Percentiles rank a stretch among this genome's conserved stretches.
These are phyloP conservation scores for Hymenoscyphus occultus DNA, from an alignment of 2,329 filamentous ascomycete genomes.

Conservation along the genomic window DNA sequence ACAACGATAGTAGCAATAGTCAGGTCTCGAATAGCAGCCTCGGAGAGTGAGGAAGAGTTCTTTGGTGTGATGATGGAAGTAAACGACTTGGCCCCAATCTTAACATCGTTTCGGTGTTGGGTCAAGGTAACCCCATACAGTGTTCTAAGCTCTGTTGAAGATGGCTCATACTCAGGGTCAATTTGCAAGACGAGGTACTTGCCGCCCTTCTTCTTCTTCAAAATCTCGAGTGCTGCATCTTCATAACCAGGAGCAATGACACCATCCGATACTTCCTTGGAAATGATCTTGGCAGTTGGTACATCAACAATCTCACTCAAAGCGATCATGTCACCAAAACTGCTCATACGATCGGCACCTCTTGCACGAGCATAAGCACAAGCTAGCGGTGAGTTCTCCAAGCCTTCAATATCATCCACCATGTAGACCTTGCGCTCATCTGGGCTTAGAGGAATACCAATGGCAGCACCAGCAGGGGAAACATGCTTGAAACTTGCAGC, in stretches of 20 bases:
- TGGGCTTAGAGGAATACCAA: constrained; percentile 80
- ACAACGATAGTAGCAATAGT: constrained; percentile 94
- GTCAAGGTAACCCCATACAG: constrained; percentile 86
- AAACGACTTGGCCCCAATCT: constrained; percentile 84
- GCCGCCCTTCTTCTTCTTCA: constrained; percentile 97
- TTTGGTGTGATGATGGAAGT: constrained; percentile 82
- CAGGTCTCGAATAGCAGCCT: constrained; percentile 81
- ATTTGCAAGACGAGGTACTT: constrained; percentile 96
- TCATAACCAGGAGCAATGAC: constrained; percentile 89
- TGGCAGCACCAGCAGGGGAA: constrained; percentile 91
- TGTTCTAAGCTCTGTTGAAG: constrained; percentile 71
- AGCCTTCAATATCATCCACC: constrained; percentile 88
- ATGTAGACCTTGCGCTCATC: constrained; percentile 98
- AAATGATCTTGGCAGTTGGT: constrained; percentile 94
- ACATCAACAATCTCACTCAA: constrained; percentile 88
- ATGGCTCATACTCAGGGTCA: constrained; percentile 81
- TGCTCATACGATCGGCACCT: constrained; percentile 97
- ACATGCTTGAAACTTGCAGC: constrained; percentile 99
- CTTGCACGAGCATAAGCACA: constrained; percentile 95
- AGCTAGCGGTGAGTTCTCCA: constrained; percentile 81
- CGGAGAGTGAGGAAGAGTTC: constrained; percentile 67
- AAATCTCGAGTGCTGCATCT: constrained; percentile 79
- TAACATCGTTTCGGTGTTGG: constrained; percentile 90
- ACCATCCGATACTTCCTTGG: constrained; percentile 95
- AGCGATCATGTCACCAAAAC: constrained; percentile 95